Base-by-base conservation (phyloP, 495 filamentous ascomycete genomes). In the Penicillium roqueforti region DNA sequence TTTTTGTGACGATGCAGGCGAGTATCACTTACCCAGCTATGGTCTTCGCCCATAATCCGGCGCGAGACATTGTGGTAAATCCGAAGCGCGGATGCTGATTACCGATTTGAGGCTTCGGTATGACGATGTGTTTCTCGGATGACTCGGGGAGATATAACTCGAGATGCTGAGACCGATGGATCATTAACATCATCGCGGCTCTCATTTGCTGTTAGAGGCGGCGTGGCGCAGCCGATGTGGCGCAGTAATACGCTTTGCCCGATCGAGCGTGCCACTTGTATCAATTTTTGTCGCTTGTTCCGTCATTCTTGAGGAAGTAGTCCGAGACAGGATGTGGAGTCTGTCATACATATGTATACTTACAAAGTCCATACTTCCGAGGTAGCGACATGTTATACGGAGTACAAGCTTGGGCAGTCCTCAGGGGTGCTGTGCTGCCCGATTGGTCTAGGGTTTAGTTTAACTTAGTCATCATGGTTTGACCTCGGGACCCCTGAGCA, bases 41-140 rank as follows among this genome's bases (percentile, higher is more conserved):
- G 72, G 82, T 80, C 68, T 85, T 85, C 25, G 76, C 53, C 73
- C 77, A 84, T 8, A 79, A 71, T 52, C 68, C 69, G 28, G 73
- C 69, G 55, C 68, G 71, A 49, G 77, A 74, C 81, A 83, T 83
- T 52, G 41, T 71, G 68, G 55, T 47, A 10, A 32, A 22, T 38
- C 19, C 26, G 13, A 37, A 45, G 16, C 6, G 32, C 7, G 25
- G n/a, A 39, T 13, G 16, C 4, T 18, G 22, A 37, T 37, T 38
- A n/a, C 29, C 11, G 41, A 26, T 43, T 25, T 14, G 11, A 28
- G 10, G 10, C 14, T 48, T 20, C 13, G 19, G 28, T 23, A 4
- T 42, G 20, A 49, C 7, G 22, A 43, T 19, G 16, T 16, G 20
- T 16, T 26, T 49, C 14, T 44, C 31, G 20, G 46, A 55, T 34